Percentiles rank a stretch among this genome's conserved stretches.
phyloP scores from a whole-genome alignment of 495 filamentous ascomycete species.

The Neurospora sp. region DNA sequence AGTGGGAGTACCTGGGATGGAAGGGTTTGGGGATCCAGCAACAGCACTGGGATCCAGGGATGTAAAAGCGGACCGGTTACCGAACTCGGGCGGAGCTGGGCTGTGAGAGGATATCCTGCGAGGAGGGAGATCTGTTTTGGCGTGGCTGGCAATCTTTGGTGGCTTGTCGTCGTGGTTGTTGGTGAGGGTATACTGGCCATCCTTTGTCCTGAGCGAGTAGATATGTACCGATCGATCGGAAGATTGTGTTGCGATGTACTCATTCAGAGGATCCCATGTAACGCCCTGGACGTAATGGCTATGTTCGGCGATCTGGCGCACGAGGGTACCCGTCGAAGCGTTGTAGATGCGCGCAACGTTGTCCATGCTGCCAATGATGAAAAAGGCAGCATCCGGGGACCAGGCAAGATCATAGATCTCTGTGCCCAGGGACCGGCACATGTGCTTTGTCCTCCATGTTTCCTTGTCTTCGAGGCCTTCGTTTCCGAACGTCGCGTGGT shows the following conservation, averaged over 20 bases:
- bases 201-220: slow-evolving; percentile 90
- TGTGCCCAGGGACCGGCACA: slow-evolving; percentile 84
- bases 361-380: slow-evolving; percentile 99
- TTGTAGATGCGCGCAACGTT: slow-evolving; percentile 97
- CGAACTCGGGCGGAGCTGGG: slow-evolving; percentile 78
- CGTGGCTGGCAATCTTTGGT: slow-evolving; percentile 39
- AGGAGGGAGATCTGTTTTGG: slow-evolving; percentile 85
- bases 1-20: slow-evolving; percentile 89
- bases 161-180: slow-evolving; percentile 36
- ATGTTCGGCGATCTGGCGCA: slow-evolving; percentile 96
- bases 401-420: slow-evolving; percentile 98
- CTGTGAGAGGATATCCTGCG: slow-evolving; percentile 86
- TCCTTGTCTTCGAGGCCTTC: slow-evolving; percentile 90
- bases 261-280: slow-evolving; percentile 96
- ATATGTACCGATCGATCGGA: slow-evolving; percentile 97
- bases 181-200: slow-evolving; percentile 78
- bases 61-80: slow-evolving; percentile 45
- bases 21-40: slow-evolving; percentile 75
- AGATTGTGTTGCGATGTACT: slow-evolving; percentile 96
- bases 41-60: slow-evolving; percentile 40
- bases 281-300: slow-evolving; percentile 99
- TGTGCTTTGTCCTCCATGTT: slow-evolving; percentile 91
- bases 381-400: slow-evolving; percentile 92
- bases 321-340: slow-evolving; percentile 78
- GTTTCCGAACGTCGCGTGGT: slow-evolving; percentile 57